These are phyloP conservation scores for Cydonia oblonga DNA, from an alignment of 331 rosid genomes.

Conservation along the genomic window DNA sequence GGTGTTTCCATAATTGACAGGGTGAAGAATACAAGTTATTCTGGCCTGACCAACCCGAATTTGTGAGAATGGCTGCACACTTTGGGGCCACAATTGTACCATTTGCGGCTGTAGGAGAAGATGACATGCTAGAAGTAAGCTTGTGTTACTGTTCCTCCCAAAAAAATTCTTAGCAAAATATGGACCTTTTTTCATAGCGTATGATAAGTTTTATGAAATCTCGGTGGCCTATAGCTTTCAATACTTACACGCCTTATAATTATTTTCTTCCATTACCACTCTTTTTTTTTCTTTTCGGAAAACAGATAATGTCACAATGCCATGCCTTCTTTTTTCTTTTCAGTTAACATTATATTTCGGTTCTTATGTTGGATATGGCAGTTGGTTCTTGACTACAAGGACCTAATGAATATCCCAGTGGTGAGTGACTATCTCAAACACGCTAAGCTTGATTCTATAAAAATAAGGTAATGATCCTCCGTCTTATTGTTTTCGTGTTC, in stretches of 20 bases:
- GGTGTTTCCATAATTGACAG: conserved; percentile 24
- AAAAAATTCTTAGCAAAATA: not conserved
- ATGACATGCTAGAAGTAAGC: conserved; percentile 62
- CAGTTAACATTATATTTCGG: conserved; percentile 8
- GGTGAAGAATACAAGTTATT: conserved; percentile 74
- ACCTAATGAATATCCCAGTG: conserved; percentile 56
- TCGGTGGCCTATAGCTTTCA: no score
- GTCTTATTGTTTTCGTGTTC: not conserved
- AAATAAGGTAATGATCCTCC: conserved; percentile 42
- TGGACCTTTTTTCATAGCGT: not conserved
- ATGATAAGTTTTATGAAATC: not conserved
- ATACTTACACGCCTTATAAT: not conserved
- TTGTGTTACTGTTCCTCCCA: not conserved
- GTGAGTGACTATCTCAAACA: conserved; percentile 31
- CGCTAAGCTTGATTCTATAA: conserved; percentile 13
- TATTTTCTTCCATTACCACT: not conserved
- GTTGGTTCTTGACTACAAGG: conserved; percentile 67
- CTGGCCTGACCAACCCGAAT: conserved; percentile 84
- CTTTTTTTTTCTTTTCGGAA: no score
- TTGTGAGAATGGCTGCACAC: conserved; percentile 83
- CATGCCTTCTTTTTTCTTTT: not conserved
- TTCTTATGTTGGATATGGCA: conserved; percentile 27
- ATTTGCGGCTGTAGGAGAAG: conserved; percentile 92
- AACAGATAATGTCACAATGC: no score
- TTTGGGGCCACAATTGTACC: conserved; percentile 92